These are phyloP conservation scores for Spathaspora boniae DNA, from an alignment of 805 yeast genomes.

Conservation along the genomic window DNA sequence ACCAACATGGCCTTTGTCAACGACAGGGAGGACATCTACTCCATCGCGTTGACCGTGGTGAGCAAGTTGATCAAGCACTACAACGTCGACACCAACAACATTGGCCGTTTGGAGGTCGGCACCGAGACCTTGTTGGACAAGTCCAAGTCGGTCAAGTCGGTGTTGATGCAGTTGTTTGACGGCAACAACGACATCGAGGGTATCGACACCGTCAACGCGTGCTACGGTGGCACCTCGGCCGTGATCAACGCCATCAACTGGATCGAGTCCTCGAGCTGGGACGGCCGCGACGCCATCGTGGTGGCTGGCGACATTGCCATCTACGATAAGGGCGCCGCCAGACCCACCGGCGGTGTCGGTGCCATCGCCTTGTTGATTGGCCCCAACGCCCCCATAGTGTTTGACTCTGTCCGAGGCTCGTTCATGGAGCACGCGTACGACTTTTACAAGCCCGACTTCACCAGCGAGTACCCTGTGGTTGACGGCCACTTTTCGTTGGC, in stretches of 20 bases:
- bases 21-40: constrained; percentile 96
- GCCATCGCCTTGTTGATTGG: constrained; percentile 92
- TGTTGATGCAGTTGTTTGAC: constrained; percentile 88
- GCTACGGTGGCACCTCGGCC: constrained; percentile 98
- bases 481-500: constrained; percentile 94
- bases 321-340: constrained; percentile 94
- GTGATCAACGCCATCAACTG: constrained; percentile 91
- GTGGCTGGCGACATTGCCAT: constrained; percentile 98
- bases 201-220: constrained; percentile 92
- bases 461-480: constrained; percentile 93
- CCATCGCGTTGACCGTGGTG: constrained; percentile 86
- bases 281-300: constrained; percentile 95
- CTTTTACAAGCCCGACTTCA: constrained; percentile 96
- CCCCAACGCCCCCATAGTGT: constrained; percentile 95
- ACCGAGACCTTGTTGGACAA: constrained; percentile 96
- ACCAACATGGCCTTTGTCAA: constrained; percentile 97
- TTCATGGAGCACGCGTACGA: constrained; percentile 97
- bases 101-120: constrained; percentile 97
- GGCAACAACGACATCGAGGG: constrained; percentile 93
- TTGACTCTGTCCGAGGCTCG: constrained; percentile 86
- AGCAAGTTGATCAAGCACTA: constrained; percentile 74
- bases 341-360: constrained; percentile 99
- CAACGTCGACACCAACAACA: constrained; percentile 71
- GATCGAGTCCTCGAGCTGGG: constrained; percentile 96
- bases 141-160: constrained; percentile 94